Conservation (phyloP, 2,329 filamentous ascomycete genomes). For the Apiospora saccharicola region DNA sequence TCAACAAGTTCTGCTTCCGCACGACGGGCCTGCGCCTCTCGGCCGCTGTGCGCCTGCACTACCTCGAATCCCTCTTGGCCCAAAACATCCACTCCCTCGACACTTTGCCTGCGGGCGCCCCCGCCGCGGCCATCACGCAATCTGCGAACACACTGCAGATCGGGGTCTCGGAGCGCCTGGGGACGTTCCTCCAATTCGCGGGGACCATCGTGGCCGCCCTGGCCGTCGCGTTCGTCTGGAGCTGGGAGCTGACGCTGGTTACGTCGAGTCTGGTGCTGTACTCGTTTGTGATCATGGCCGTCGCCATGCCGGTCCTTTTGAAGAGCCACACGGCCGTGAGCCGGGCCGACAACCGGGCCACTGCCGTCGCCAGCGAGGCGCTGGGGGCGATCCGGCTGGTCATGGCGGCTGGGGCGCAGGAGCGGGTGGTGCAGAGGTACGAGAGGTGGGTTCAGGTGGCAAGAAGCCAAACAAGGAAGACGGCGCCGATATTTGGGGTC, state of each 20-base stretch:
- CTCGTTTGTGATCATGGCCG: slow-evolving; percentile 54
- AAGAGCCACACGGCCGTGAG: slow-evolving; percentile 53
- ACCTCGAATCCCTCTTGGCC: slow-evolving; percentile 65
- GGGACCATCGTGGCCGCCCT: slow-evolving; percentile 59
- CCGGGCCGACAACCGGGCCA: slow-evolving; percentile 59
- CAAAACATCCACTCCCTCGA: slow-evolving; percentile 72
- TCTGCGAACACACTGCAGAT: slow-evolving; percentile 67
- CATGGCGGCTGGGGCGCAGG: slow-evolving; percentile 64
- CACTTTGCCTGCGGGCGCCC: slow-evolving; percentile 63
- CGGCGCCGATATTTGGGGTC: slow-evolving; percentile 54
- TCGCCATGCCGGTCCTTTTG: slow-evolving; percentile 59
- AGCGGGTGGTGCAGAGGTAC: slow-evolving; percentile 57
- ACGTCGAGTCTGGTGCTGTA: slow-evolving; percentile 61
- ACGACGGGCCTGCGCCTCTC: slow-evolving; percentile 66
- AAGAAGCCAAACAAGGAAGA: slow-evolving; percentile 51
- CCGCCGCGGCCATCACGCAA: slow-evolving; percentile 65
- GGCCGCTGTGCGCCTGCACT: slow-evolving; percentile 65
- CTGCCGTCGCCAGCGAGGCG: slow-evolving; percentile 64
- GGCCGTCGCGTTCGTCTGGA: slow-evolving; percentile 60
- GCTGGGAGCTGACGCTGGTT: slow-evolving; percentile 64
- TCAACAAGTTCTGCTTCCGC: slow-evolving; percentile 64
- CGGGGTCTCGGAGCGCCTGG: slow-evolving; percentile 67
- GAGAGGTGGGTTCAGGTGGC: slow-evolving; percentile 60
- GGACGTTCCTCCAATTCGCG: slow-evolving; percentile 60
- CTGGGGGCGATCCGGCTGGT: slow-evolving; percentile 65